Base-by-base conservation (phyloP, 2,329 filamentous ascomycete genomes). In the Diaporthe vaccinii region DNA sequence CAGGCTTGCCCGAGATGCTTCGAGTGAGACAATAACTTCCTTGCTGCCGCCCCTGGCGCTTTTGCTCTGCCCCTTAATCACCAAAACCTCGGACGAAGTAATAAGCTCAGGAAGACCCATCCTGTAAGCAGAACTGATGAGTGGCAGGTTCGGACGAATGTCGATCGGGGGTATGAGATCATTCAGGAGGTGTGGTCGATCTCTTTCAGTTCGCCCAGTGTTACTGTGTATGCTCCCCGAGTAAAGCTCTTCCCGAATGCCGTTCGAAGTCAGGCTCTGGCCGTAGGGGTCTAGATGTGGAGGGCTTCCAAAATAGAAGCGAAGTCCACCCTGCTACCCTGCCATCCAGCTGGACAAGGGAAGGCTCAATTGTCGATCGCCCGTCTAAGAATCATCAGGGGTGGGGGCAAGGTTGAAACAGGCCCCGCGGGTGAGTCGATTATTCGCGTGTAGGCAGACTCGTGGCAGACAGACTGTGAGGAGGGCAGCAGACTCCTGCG, bases 361-460 rank as follows among this genome's bases (percentile, higher is more conserved):
- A 17, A 22, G 46, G 22, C 46, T 28, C 31, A 68, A 31, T 12
- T 53, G 46, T 68, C 46, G 65, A 53, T 68, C 65, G 65, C 65
- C 46, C 14, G 34, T 39, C 65, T 31, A 53, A 36, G 62, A 51
- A 51, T 22, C n/a, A 51, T 36, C 46, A 68, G 22, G 65, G 62
- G 44, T 51, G 39, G 62, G 58, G 46, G 31, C 65, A 68, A 68
- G 65, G 65, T 68, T 68, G 46, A 68, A 68, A 68, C 65, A 68
- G 46, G 34, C 31, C 6, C 6, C 3, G 46, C n/a, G 46, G 65
- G 49, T 34, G 34, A 39, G 46, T 41, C 8, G 31, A 28, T 4
- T 62, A 3, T 17, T 46, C 7, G 22, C 12, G 31, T n/a, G 59
- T 36, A 39, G 46, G 65, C 65, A 28, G 44, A 67, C 41, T n/a